Conservation (phyloP, 768 basidiomycete genomes). For the Lyophyllum decastes region DNA sequence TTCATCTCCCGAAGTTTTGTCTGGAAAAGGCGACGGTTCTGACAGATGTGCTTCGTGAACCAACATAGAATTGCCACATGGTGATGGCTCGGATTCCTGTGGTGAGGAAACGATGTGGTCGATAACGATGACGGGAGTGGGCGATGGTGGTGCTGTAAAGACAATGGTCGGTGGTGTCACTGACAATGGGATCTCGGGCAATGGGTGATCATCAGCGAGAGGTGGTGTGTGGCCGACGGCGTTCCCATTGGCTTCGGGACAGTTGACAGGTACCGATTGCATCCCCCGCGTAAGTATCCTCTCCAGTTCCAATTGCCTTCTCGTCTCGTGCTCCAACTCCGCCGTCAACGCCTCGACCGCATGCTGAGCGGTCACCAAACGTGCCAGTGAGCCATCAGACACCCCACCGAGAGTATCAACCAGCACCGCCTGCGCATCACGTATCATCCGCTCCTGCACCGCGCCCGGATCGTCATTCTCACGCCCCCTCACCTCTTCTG, state of each 20-base stretch:
- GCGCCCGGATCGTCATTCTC: conserved; percentile 19
- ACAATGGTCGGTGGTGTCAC: background rate
- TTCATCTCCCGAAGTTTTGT: background rate
- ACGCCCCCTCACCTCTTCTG: conserved; percentile 40
- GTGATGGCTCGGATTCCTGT: too few species aligned
- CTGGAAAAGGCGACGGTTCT: background rate
- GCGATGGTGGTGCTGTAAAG: too few species aligned
- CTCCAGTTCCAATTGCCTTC: conserved; percentile 48
- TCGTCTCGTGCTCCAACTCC: conserved; percentile 60
- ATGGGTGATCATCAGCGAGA: background rate
- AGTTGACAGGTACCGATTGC: background rate
- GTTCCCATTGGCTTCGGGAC: background rate
- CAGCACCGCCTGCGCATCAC: conserved; percentile 24
- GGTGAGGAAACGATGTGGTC: background rate
- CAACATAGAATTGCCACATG: too few species aligned
- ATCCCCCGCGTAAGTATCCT: conserved; percentile 21
- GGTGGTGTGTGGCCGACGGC: background rate
- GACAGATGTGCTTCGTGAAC: background rate
- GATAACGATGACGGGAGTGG: background rate
- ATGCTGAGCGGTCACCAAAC: conserved; percentile 49
- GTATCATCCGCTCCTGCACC: conserved; percentile 17
- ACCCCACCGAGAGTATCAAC: conserved; percentile 25
- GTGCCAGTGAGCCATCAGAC: conserved; percentile 47
- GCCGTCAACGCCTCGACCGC: conserved; percentile 52
- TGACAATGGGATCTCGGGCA: background rate